Conservation (phyloP, 2,329 filamentous ascomycete species). For the Penicillium corylophilum region DNA sequence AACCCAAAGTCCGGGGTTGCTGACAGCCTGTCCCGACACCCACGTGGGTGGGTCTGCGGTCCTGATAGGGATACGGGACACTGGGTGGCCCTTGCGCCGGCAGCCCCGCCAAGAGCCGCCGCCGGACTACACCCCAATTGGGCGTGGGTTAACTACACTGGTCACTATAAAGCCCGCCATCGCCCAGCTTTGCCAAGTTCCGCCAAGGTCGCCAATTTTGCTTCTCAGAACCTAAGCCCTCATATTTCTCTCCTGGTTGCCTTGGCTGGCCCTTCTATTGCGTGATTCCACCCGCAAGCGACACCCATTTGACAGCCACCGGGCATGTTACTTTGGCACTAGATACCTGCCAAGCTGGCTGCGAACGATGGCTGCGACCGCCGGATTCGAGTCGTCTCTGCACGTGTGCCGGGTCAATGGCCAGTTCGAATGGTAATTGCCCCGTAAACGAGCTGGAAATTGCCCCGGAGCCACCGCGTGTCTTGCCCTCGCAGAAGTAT, state of each 20-base stretch:
- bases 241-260: not conserved
- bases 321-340: constrained; percentile 6
- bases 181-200: constrained; percentile 17
- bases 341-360: constrained; percentile 13
- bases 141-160: not conserved
- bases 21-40: not conserved
- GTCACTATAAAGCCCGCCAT: constrained; percentile 1
- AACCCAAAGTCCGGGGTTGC: not conserved
- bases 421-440: not conserved
- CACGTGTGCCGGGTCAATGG: constrained; percentile 16
- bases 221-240: constrained; percentile 3
- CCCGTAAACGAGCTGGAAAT: not conserved
- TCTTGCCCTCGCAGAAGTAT: not conserved
- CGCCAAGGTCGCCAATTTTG: constrained; percentile 19
- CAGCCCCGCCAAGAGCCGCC: not conserved
- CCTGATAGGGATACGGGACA: not conserved
- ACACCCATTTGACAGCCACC: constrained; percentile 10
- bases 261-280: constrained; percentile 5
- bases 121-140: not conserved
- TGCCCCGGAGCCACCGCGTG: constrained; percentile 1
- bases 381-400: constrained; percentile 15
- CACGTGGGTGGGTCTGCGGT: constrained; percentile 6
- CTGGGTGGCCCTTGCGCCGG: not conserved
- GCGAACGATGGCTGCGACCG: constrained; percentile 1
- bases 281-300: constrained; percentile 8